Evolutionary conservation across 148 eudicot genomes (phyloP).

Genomic region (Persicaria tinctoria): DNA sequence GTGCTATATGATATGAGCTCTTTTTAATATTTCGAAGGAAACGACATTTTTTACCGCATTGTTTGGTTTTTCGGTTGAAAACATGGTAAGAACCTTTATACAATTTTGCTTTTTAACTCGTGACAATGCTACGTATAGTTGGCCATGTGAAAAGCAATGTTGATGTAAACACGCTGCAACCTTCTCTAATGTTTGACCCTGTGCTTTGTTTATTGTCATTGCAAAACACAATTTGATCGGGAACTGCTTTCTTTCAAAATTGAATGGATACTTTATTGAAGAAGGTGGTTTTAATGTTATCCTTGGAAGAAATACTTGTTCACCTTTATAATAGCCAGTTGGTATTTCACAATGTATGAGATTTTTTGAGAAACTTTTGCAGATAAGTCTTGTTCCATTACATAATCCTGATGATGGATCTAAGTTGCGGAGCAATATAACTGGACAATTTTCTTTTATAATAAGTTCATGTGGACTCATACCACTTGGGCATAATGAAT

Average conservation of each 20-base stretch:
- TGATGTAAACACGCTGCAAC: not conserved
- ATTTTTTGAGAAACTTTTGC: not conserved
- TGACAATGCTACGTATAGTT: not conserved
- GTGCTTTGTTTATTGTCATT: conserved; percentile 15
- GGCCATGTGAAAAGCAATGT: conserved; percentile 11
- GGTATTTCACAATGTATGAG: not conserved
- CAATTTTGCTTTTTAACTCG: too few species aligned
- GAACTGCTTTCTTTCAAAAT: not conserved
- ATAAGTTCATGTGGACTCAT: conserved; percentile 16
- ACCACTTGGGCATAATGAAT: conserved; percentile 7
- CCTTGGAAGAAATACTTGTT: too few species aligned
- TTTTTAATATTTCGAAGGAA: too few species aligned
- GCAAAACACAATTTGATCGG: conserved; percentile 8
- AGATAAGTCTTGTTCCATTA: conserved; percentile 11
- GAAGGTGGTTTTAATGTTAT: not conserved
- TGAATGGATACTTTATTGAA: not conserved
- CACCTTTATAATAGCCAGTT: not conserved
- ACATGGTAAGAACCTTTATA: too few species aligned
- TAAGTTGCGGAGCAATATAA: conserved; percentile 11
- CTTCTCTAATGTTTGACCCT: conserved; percentile 12
- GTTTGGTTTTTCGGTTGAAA: too few species aligned
- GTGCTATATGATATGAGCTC: too few species aligned
- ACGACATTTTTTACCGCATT: too few species aligned
- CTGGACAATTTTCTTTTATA: conserved; percentile 4
- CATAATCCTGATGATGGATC: conserved; percentile 6